A percentile compares a stretch with the other conserved stretches of the same genome.
Conservation (phyloP, 306 rosid species). For the Vicia faba region DNA sequence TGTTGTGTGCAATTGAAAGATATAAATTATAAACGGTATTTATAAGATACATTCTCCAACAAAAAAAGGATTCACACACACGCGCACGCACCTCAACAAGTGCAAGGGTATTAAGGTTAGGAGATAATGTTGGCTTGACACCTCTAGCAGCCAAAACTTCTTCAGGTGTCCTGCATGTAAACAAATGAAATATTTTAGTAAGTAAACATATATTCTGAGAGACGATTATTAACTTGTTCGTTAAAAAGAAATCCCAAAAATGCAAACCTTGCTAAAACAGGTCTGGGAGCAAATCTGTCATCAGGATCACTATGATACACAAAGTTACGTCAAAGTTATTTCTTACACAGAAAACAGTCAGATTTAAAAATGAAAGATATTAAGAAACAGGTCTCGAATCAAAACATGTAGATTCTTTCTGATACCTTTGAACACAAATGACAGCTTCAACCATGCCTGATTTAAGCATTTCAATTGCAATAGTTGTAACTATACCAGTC, state of each 20-base stretch:
- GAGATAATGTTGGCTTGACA: conserved; percentile 94
- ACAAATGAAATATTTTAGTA: neutral
- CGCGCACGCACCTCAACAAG: conserved; percentile 71
- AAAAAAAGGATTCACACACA: conserved; percentile 34
- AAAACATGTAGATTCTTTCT: conserved; percentile 16
- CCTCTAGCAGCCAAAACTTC: conserved; percentile 97
- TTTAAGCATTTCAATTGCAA: conserved; percentile 94
- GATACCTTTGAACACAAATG: conserved; percentile 89
- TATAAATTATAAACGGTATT: conserved; percentile 13
- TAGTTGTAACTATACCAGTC: conserved; percentile 96
- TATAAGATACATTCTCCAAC: conserved; percentile 26
- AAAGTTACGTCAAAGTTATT: conserved; percentile 27
- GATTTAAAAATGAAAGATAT: conserved; percentile 18
- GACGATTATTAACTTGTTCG: conserved; percentile 19
- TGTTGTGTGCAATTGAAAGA: conserved; percentile 5
- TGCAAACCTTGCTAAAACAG: conserved; percentile 87
- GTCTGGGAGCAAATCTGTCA: conserved; percentile 83
- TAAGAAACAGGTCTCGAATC: conserved; percentile 18
- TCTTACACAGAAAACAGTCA: conserved; percentile 15
- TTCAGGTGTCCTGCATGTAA: conserved; percentile 73
- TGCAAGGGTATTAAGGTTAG: conserved; percentile 91
- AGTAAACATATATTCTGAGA: neutral
- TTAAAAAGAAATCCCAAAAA: conserved; percentile 31
- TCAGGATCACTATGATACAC: conserved; percentile 75
- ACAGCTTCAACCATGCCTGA: conserved; percentile 99